phyloP scores from a whole-genome alignment of 495 filamentous ascomycete species.

The Evansstolkia leycettana region DNA sequence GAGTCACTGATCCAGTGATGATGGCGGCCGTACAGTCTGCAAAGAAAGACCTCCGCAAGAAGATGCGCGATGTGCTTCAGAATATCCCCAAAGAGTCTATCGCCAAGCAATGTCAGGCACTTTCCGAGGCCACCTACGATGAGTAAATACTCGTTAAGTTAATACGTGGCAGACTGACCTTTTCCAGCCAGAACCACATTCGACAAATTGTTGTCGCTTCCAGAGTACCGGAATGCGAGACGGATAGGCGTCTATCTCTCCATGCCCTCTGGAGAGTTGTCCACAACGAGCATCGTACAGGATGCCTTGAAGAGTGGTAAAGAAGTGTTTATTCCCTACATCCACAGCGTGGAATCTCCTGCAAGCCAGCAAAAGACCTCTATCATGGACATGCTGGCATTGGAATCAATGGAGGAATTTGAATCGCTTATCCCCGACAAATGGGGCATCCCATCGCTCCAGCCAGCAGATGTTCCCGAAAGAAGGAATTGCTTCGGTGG shows the following conservation, averaged over 20 bases:
- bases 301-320: constrained; percentile 71
- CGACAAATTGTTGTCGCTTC: constrained; percentile 43
- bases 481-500: constrained; percentile 59
- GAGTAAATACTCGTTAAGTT: too few relatives aligned
- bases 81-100: constrained; percentile 45
- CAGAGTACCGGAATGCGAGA: constrained; percentile 57
- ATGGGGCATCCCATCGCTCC: constrained; percentile 87
- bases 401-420: constrained; percentile 63
- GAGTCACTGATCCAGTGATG: constrained; percentile 4
- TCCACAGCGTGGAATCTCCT: constrained; percentile 45
- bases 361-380: constrained; percentile 33
- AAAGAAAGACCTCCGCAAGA: constrained; percentile 61
- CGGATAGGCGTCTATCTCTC: constrained; percentile 81
- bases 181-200: constrained; percentile 45
- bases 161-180: constrained; percentile 5
- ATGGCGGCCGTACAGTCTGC: constrained; percentile 45
- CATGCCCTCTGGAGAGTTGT: constrained; percentile 77
- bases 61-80: constrained; percentile 52
- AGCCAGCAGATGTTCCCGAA: constrained; percentile 42
- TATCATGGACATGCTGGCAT: constrained; percentile 87
- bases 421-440: constrained; percentile 59
- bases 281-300: constrained; percentile 65
- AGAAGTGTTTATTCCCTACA: constrained; percentile 81
- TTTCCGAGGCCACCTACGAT: too few relatives aligned
- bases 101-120: constrained; percentile 49